Evolutionary conservation across 2,329 filamentous ascomycete genomes (phyloP).

Genomic region (Fusarium hainanense): DNA sequence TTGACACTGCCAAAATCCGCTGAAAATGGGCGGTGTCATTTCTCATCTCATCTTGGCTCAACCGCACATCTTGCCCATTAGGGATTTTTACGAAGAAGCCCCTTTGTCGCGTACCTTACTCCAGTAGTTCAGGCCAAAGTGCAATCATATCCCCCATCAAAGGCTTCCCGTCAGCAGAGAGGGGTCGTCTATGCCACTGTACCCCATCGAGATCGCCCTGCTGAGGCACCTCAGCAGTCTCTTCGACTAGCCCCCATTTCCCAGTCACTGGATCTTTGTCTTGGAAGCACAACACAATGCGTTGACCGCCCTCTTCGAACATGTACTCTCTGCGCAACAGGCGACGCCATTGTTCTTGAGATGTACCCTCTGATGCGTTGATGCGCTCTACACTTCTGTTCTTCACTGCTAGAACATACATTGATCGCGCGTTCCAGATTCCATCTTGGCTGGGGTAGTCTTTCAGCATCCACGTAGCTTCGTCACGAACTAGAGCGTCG

Average conservation of each 20-base stretch:
- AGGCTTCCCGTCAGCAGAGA: slow-evolving; percentile 27
- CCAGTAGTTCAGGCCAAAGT: slow-evolving; percentile 12
- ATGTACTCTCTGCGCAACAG: slow-evolving; percentile 50
- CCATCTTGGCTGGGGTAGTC: slow-evolving; percentile 52
- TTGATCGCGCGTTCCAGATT: slow-evolving; percentile 45
- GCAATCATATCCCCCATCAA: slow-evolving; percentile 28
- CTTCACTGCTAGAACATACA: slow-evolving; percentile 45
- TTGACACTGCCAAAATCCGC: background rate
- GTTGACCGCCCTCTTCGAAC: slow-evolving; percentile 51
- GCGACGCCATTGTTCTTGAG: slow-evolving; percentile 48
- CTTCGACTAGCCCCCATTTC: slow-evolving; percentile 36
- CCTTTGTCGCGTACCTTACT: background rate
- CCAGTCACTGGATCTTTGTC: slow-evolving; percentile 36
- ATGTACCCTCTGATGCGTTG: slow-evolving; percentile 46
- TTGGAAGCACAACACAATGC: slow-evolving; percentile 48
- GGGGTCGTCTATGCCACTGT: slow-evolving; percentile 31
- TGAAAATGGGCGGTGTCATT: background rate
- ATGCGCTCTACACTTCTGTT: slow-evolving; percentile 45
- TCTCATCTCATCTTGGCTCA: background rate
- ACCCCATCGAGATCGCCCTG: slow-evolving; percentile 19
- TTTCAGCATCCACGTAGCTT: slow-evolving; percentile 47
- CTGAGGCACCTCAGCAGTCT: slow-evolving; percentile 18
- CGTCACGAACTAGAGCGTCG: slow-evolving; percentile 48
- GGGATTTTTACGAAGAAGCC: background rate
- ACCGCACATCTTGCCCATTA: background rate